phyloP scores from a whole-genome alignment of 768 basidiomycete genomes.

The Kwoniella europaea region DNA sequence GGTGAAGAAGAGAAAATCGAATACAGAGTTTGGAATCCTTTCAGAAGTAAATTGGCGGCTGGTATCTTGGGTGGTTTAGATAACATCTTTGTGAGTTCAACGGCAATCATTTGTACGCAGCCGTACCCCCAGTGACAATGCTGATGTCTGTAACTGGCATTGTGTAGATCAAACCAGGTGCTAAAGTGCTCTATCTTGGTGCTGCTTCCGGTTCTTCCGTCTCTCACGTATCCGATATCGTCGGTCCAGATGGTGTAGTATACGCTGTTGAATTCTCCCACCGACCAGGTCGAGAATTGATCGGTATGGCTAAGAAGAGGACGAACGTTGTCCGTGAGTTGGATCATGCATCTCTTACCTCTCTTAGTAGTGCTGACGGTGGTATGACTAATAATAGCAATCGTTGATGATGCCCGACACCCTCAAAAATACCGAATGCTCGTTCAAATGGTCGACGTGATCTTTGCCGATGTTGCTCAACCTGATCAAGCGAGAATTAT shows the following conservation, averaged over 20 bases:
- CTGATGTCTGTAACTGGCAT: not conserved
- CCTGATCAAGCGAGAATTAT: slow-evolving; percentile 99
- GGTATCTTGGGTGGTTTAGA: slow-evolving; percentile 96
- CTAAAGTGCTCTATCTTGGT: slow-evolving; percentile 95
- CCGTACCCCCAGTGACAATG: not conserved
- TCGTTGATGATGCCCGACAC: slow-evolving; percentile 94
- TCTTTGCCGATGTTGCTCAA: slow-evolving; percentile 98
- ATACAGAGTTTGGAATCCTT: slow-evolving; percentile 99
- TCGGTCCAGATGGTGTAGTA: slow-evolving; percentile 94
- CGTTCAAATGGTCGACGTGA: slow-evolving; percentile 89
- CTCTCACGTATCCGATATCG: slow-evolving; percentile 97
- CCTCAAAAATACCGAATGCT: slow-evolving; percentile 98
- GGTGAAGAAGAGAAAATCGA: slow-evolving; percentile 76
- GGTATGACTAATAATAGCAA: slow-evolving; percentile 60
- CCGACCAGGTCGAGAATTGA: slow-evolving; percentile 94
- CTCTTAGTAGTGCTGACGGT: not conserved
- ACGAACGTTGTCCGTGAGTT: slow-evolving; percentile 91
- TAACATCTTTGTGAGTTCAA: slow-evolving; percentile 67
- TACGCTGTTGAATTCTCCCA: slow-evolving; percentile 99
- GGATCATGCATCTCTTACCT: not conserved
- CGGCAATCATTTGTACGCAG: too few relatives aligned
- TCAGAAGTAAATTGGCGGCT: slow-evolving; percentile 94
- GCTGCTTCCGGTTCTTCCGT: slow-evolving; percentile 98
- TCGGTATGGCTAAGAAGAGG: slow-evolving; percentile 98
- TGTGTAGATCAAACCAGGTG: slow-evolving; percentile 75